Percentiles rank a stretch among this genome's conserved stretches.
Evolutionary conservation across 2,329 filamentous ascomycete genomes (phyloP).

Genomic region (Aspergillus quadrilineatus): DNA sequence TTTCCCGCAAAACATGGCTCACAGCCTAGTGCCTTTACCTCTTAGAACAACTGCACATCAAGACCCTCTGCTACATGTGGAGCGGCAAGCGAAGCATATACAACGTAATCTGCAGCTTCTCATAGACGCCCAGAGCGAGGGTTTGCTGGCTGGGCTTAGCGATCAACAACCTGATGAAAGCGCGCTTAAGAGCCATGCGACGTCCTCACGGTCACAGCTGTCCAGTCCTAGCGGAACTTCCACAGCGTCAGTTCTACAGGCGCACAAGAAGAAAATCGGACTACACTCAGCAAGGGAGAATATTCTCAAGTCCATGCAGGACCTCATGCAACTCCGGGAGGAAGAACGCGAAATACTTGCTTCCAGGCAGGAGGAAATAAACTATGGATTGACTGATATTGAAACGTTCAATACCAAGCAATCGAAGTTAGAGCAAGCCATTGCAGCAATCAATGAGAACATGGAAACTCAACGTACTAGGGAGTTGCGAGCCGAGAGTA

Average conservation of each 20-base stretch:
- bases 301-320: slow-evolving; percentile 57
- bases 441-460: slow-evolving; percentile 49
- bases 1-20: slow-evolving; percentile 24
- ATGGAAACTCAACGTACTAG: slow-evolving; percentile 46
- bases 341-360: slow-evolving; percentile 56
- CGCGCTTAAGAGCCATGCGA: slow-evolving; percentile 46
- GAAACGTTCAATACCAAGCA: slow-evolving; percentile 53
- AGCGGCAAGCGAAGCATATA: slow-evolving; percentile 54
- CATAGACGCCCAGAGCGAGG: slow-evolving; percentile 62
- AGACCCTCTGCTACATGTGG: slow-evolving; percentile 50
- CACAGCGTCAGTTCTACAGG: slow-evolving; percentile 41
- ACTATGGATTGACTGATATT: slow-evolving; percentile 51
- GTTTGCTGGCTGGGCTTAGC: slow-evolving; percentile 51
- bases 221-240: slow-evolving; percentile 33
- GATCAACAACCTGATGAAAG: slow-evolving; percentile 42
- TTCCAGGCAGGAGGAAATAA: slow-evolving; percentile 45
- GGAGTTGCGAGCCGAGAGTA: slow-evolving; percentile 51
- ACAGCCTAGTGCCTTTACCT: slow-evolving; percentile 31
- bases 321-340: slow-evolving; percentile 56
- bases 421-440: slow-evolving; percentile 51
- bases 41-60: slow-evolving; percentile 27
- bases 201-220: slow-evolving; percentile 28
- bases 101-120: slow-evolving; percentile 59
- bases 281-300: slow-evolving; percentile 55
- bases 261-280: slow-evolving; percentile 48